Evolutionary conservation across 1,284 basidiomycete genomes (phyloP).

Genomic region (Austroboletus niveus): DNA sequence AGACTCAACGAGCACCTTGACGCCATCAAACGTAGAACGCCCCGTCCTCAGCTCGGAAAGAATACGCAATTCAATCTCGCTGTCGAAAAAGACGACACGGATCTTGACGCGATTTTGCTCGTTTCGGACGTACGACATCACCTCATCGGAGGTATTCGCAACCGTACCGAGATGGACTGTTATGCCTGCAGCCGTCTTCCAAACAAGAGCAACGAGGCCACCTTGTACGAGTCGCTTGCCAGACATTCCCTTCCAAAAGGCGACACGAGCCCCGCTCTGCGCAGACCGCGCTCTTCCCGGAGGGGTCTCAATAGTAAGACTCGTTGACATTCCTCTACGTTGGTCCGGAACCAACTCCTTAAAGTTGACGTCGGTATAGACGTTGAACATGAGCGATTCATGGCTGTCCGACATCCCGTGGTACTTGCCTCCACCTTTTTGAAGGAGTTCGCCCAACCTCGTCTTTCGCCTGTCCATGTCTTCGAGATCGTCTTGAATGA

Average conservation of each 20-base stretch:
- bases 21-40: slow-evolving; percentile 4
- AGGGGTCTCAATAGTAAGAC: slow-evolving; percentile 47
- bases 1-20: slow-evolving; percentile 50
- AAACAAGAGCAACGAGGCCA: slow-evolving; percentile 55
- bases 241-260: slow-evolving; percentile 53
- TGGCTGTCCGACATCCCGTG: slow-evolving; percentile 36
- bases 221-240: slow-evolving; percentile 55
- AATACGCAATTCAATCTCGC: slow-evolving; percentile 43
- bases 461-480: slow-evolving; percentile 23
- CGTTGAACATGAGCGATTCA: slow-evolving; percentile 51
- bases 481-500: slow-evolving; percentile 43
- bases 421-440: slow-evolving; percentile 48
- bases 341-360: slow-evolving; percentile 40
- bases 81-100: slow-evolving; percentile 53
- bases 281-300: slow-evolving; percentile 50
- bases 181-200: slow-evolving; percentile 31
- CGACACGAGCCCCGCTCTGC: slow-evolving; percentile 32
- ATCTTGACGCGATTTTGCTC: slow-evolving; percentile 35
- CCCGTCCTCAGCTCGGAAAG: slow-evolving; percentile 36
- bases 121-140: slow-evolving; percentile 38
- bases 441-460: slow-evolving; percentile 36
- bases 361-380: slow-evolving; percentile 52
- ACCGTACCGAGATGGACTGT: slow-evolving; percentile 50
- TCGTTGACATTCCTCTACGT: slow-evolving; percentile 46
- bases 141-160: slow-evolving; percentile 39